Evolutionary conservation across 108 stramenopile species (phyloP).

Genomic region (Nitzschia inconspicua): DNA sequence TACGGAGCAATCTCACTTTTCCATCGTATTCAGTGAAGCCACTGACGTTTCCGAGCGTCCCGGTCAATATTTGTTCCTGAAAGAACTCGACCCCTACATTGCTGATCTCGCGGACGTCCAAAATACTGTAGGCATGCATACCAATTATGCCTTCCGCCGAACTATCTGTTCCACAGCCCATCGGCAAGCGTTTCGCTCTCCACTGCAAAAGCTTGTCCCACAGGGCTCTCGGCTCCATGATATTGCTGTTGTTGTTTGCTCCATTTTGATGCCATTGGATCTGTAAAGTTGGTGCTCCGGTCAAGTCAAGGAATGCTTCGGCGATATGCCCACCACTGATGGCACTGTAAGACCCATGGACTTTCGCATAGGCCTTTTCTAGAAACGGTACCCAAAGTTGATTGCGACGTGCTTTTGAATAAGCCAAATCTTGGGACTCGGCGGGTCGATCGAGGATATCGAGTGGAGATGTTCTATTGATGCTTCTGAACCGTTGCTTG

Average conservation of each 20-base stretch:
- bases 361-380: slow-evolving; percentile 97
- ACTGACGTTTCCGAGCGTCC: slow-evolving; percentile 49
- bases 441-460: slow-evolving; percentile 17
- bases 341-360: slow-evolving; percentile 75
- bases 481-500: slow-evolving; percentile 12
- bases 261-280: slow-evolving; percentile 34
- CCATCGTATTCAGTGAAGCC: slow-evolving; percentile 67
- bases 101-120: slow-evolving; percentile 82
- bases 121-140: slow-evolving; percentile 91
- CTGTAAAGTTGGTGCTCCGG: slow-evolving; percentile 61
- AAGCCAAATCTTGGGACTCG: slow-evolving; percentile 53
- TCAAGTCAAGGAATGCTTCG: slow-evolving; percentile 84
- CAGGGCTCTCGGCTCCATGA: slow-evolving; percentile 44
- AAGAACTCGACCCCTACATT: slow-evolving; percentile 65
- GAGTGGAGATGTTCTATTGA: not conserved
- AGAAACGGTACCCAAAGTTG: slow-evolving; percentile 95
- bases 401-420: slow-evolving; percentile 55
- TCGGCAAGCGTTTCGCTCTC: slow-evolving; percentile 46
- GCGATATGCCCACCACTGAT: slow-evolving; percentile 76
- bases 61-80: slow-evolving; percentile 23
- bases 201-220: slow-evolving; percentile 54
- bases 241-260: not conserved
- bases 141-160: slow-evolving; percentile 78
- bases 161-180: slow-evolving; percentile 72
- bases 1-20: slow-evolving; percentile 73